phyloP scores from a whole-genome alignment of 164 flowering plant genomes.

The Sextonia rubra region DNA sequence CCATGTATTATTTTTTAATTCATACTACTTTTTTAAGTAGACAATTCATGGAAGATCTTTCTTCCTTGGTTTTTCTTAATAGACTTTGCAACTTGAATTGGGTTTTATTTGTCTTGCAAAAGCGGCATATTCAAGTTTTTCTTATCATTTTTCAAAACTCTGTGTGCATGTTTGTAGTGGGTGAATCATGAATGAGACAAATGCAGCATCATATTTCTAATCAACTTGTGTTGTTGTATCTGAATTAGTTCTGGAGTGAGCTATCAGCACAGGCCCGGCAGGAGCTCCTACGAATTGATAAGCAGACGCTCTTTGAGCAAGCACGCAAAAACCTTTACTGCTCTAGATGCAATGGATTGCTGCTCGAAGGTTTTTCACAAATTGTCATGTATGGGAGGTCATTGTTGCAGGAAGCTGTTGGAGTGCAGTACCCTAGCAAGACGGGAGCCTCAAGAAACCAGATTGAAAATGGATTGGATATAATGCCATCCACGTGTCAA shows the following conservation, averaged over 20 bases:
- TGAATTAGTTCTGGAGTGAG: slow-evolving; percentile 83
- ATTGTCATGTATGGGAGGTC: slow-evolving; percentile 91
- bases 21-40: background rate
- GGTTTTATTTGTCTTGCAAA: slow-evolving; percentile 4
- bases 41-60: background rate
- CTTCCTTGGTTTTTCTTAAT: background rate
- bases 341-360: slow-evolving; percentile 93
- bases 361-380: slow-evolving; percentile 89
- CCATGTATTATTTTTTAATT: background rate
- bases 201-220: background rate
- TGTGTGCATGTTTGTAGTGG: background rate
- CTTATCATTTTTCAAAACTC: background rate
- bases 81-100: slow-evolving; percentile 1
- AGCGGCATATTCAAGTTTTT: background rate
- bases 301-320: slow-evolving; percentile 88
- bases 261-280: slow-evolving; percentile 69
- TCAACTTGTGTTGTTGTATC: background rate
- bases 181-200: background rate
- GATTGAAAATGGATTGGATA: slow-evolving; percentile 24
- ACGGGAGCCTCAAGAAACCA: slow-evolving; percentile 27
- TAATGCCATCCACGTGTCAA: slow-evolving; percentile 22
- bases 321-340: slow-evolving; percentile 96
- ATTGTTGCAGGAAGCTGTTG: slow-evolving; percentile 58
- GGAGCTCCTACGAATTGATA: slow-evolving; percentile 76
- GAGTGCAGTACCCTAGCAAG: slow-evolving; percentile 30